Evolutionary conservation across 108 stramenopile species (phyloP).

Genomic region (Cyclotella choctawhatcheeana): DNA sequence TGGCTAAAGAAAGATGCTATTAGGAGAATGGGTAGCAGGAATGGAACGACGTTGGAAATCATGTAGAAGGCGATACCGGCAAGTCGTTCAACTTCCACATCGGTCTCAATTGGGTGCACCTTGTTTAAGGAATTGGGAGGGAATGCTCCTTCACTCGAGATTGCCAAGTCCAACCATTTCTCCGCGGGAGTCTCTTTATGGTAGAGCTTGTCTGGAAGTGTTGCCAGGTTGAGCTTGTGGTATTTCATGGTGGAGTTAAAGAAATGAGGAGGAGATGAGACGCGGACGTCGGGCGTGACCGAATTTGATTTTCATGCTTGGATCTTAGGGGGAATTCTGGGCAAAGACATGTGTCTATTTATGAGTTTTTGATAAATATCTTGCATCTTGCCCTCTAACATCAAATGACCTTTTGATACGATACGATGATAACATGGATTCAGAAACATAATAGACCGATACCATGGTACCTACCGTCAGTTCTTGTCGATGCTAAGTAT

Average conservation of each 20-base stretch:
- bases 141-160: constrained; percentile 41
- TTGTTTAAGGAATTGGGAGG: constrained; percentile 45
- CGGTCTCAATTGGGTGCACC: constrained; percentile 29
- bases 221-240: constrained; percentile 58
- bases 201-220: constrained; percentile 62
- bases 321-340: too few relatives aligned
- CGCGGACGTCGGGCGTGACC: too few relatives aligned
- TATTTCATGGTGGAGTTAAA: constrained; percentile 32
- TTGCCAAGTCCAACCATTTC: constrained; percentile 55
- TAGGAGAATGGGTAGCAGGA: constrained; percentile 45
- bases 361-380: too few relatives aligned
- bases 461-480: too few relatives aligned
- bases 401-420: too few relatives aligned
- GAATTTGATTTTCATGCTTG: too few relatives aligned
- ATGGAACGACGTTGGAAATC: constrained; percentile 68
- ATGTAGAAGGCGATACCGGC: constrained; percentile 65
- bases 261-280: neutral
- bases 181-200: constrained; percentile 40
- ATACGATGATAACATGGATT: too few relatives aligned
- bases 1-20: constrained; percentile 32
- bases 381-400: too few relatives aligned
- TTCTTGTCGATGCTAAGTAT: too few relatives aligned
- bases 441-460: too few relatives aligned
- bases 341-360: too few relatives aligned
- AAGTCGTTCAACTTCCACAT: constrained; percentile 67